A percentile compares a stretch with the other conserved stretches of the same genome.
Conservation (phyloP, 495 filamentous ascomycete species). For the Hypoxylon perforatum region DNA sequence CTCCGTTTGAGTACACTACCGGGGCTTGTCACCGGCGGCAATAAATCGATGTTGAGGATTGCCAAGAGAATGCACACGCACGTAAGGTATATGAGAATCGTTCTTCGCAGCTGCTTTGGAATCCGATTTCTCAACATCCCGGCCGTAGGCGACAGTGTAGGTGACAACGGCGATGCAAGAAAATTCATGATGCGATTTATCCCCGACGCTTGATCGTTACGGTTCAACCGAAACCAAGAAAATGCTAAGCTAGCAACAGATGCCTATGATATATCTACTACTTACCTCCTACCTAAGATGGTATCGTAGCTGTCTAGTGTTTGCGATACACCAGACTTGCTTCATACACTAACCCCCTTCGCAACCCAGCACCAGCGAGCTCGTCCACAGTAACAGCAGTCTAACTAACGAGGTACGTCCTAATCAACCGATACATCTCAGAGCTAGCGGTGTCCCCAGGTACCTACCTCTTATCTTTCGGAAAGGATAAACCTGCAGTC, state of each 20-base stretch:
- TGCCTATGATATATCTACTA: too few relatives aligned
- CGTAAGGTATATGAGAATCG: conserved; percentile 48
- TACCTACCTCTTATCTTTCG: background rate
- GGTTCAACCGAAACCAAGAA: background rate
- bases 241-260: background rate
- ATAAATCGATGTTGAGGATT: conserved; percentile 55
- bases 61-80: conserved; percentile 53
- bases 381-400: background rate
- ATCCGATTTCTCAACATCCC: conserved; percentile 46
- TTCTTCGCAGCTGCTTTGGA: conserved; percentile 48
- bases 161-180: conserved; percentile 49
- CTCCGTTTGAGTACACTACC: conserved; percentile 24
- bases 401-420: background rate
- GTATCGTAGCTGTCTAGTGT: too few relatives aligned
- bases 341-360: too few relatives aligned
- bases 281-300: too few relatives aligned
- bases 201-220: background rate
- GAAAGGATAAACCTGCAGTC: background rate
- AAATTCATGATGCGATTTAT: conserved; percentile 33
- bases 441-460: background rate
- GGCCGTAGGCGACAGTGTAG: conserved; percentile 49
- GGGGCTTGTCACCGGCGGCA: conserved; percentile 22
- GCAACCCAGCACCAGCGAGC: background rate
- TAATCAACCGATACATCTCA: background rate
- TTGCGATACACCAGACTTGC: too few relatives aligned